Evolutionary conservation across 2,329 filamentous ascomycete species (phyloP).

Genomic region (Berkeleyomyces rouxiae): DNA sequence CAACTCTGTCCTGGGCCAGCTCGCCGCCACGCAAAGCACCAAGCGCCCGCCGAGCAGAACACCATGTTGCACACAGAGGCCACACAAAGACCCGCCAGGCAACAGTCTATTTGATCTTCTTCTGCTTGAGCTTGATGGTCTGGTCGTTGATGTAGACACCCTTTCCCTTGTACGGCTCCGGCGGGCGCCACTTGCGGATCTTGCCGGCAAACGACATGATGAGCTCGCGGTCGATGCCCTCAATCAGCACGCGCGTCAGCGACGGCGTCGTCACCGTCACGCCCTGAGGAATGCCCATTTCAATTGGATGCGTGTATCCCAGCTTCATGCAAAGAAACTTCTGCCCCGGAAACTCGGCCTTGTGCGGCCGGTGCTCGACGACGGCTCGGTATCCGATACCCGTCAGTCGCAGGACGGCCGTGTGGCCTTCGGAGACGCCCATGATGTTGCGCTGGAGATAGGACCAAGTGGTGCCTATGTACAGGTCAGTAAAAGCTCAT

Average conservation of each 20-base stretch:
- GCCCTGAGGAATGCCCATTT: slow-evolving; percentile 66
- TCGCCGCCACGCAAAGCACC: neutral
- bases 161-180: slow-evolving; percentile 98
- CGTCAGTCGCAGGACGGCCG: slow-evolving; percentile 77
- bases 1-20: slow-evolving; percentile 1
- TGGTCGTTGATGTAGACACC: slow-evolving; percentile 96
- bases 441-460: slow-evolving; percentile 83
- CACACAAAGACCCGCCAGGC: neutral
- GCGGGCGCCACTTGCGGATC: slow-evolving; percentile 74
- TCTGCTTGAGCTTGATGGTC: slow-evolving; percentile 95
- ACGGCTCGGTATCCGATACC: slow-evolving; percentile 93
- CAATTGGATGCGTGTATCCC: slow-evolving; percentile 89
- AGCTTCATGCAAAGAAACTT: slow-evolving; percentile 87
- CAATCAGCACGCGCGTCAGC: slow-evolving; percentile 77
- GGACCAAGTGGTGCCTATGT: slow-evolving; percentile 66
- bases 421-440: slow-evolving; percentile 92
- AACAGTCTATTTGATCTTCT: slow-evolving; percentile 68
- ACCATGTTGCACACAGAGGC: neutral
- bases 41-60: neutral
- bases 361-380: slow-evolving; percentile 57
- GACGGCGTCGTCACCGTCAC: slow-evolving; percentile 78
- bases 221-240: slow-evolving; percentile 71
- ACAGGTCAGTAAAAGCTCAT: neutral
- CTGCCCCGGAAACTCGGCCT: slow-evolving; percentile 63
- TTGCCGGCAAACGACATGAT: slow-evolving; percentile 83